These are phyloP conservation scores for Aureobasidium sp. DNA, from an alignment of 2,329 filamentous ascomycete genomes.

Conservation along the genomic window DNA sequence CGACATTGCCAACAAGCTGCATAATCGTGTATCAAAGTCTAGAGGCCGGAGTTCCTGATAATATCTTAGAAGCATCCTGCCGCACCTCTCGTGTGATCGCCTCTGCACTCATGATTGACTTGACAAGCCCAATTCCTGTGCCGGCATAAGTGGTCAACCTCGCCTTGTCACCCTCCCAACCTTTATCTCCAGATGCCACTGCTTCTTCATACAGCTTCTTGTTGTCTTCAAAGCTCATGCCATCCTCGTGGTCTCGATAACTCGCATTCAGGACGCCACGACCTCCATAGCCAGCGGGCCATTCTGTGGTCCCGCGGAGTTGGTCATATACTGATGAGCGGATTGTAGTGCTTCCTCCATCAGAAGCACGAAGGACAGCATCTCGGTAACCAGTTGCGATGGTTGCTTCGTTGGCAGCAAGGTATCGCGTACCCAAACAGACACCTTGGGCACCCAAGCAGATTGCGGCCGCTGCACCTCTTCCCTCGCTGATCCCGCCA, in stretches of 20 bases:
- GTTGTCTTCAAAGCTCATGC: constrained; percentile 37
- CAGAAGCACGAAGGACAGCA: constrained; percentile 39
- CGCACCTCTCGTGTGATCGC: constrained; percentile 47
- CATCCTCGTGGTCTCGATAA: constrained; percentile 35
- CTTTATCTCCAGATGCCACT: constrained; percentile 40
- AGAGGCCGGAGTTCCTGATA: neutral
- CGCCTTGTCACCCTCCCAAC: constrained; percentile 44
- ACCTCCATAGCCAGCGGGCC: constrained; percentile 52
- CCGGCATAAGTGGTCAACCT: constrained; percentile 58
- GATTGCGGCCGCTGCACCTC: constrained; percentile 48
- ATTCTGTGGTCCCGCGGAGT: constrained; percentile 49
- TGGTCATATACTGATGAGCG: constrained; percentile 47
- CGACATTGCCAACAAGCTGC: neutral
- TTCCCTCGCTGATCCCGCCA: constrained; percentile 50
- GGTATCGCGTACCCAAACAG: constrained; percentile 58
- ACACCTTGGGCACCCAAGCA: constrained; percentile 47
- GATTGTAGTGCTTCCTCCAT: constrained; percentile 47
- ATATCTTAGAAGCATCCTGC: constrained; percentile 25
- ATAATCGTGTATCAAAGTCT: neutral
- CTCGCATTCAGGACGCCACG: constrained; percentile 52
- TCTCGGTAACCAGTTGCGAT: constrained; percentile 40
- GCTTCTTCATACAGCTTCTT: constrained; percentile 41
- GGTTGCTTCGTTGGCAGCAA: constrained; percentile 44
- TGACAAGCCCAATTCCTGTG: constrained; percentile 53
- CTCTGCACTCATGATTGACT: constrained; percentile 40